These are phyloP conservation scores for Neospora caninum DNA, from an alignment of 169 alveolate species.

Conservation along the genomic window DNA sequence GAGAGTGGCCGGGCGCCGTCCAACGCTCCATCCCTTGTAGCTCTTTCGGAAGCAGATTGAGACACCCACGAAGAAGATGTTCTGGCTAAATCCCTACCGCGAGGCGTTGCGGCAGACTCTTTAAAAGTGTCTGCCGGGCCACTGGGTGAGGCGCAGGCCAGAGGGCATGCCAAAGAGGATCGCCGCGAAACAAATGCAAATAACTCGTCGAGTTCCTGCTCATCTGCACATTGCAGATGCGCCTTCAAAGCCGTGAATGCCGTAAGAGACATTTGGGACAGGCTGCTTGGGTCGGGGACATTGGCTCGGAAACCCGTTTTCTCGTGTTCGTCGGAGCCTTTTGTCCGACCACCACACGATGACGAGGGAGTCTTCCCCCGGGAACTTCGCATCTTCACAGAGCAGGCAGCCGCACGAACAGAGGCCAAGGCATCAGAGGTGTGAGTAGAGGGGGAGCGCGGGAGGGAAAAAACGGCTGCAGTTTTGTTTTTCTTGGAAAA, in stretches of 20 bases:
- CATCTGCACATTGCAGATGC: neutral
- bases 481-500: neutral
- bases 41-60: neutral
- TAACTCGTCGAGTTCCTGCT: slow-evolving; percentile 1
- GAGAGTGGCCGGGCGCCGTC: neutral
- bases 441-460: neutral
- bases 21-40: neutral
- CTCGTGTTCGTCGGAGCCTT: neutral
- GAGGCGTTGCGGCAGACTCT: neutral
- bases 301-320: neutral
- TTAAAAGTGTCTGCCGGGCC: neutral
- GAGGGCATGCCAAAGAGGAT: neutral
- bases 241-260: slow-evolving; percentile 7
- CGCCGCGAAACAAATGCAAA: neutral
- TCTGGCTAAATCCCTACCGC: neutral
- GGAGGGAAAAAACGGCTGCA: neutral
- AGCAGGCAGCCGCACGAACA: too few species aligned
- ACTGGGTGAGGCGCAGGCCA: neutral
- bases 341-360: neutral
- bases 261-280: neutral
- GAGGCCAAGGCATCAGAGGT: neutral
- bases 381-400: neutral
- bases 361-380: neutral
- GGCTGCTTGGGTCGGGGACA: neutral
- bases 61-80: neutral